Conservation (phyloP, 2,329 filamentous ascomycete genomes). For the Didymella keratinophila region DNA sequence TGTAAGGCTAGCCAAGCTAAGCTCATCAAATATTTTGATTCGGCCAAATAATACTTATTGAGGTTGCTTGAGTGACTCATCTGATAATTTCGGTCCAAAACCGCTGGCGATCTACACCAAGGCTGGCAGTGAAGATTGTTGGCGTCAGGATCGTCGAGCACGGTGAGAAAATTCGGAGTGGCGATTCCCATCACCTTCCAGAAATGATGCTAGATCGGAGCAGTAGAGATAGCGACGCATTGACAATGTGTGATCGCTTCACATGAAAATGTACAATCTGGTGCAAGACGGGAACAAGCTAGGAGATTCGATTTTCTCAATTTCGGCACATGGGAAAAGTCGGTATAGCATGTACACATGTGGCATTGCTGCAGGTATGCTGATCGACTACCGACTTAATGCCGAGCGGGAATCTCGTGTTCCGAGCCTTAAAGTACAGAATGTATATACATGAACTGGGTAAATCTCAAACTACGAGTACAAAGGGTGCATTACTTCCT, state of each 20-base stretch:
- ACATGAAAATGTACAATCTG: background rate
- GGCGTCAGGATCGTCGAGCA: slow-evolving; percentile 2
- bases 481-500: slow-evolving; percentile 32
- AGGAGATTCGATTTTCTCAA: background rate
- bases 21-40: background rate
- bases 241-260: background rate
- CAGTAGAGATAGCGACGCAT: background rate
- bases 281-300: background rate
- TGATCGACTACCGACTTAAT: background rate
- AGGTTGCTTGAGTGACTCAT: background rate
- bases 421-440: background rate
- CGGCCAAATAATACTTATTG: slow-evolving; percentile 6
- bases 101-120: slow-evolving; percentile 1
- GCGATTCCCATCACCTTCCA: background rate
- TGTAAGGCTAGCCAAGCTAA: background rate
- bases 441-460: background rate
- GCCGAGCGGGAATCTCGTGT: background rate
- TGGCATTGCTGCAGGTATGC: background rate
- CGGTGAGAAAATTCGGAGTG: background rate
- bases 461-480: background rate
- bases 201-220: background rate
- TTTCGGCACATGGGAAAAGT: background rate
- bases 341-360: background rate
- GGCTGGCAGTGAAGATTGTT: background rate
- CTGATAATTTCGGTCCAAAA: background rate